Evolutionary conservation across 2,329 filamentous ascomycete species (phyloP), one percentile per base, ranked within the genome.

Genomic region (Pyrenochaeta sp.): DNA sequence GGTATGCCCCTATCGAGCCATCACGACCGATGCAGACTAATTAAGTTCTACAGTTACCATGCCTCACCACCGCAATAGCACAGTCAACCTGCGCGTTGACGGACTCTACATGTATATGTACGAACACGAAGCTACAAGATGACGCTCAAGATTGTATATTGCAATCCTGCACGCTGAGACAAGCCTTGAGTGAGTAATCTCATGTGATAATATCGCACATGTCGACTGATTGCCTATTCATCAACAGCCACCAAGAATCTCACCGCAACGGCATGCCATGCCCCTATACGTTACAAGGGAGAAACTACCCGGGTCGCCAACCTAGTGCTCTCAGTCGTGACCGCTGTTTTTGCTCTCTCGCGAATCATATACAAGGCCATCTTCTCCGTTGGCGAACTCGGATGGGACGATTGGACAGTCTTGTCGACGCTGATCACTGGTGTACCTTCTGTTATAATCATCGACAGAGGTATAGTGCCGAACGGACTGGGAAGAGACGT

Each of bases 401-500:
- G 78, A 7, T 71, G 66, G 68, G 80, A 82, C 59, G 80, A 81
- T 59, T 75, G 69, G 34, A 66, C 65, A 40, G 59, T 76, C 12
- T 22, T 74, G 30, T 24, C 64, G 19, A 58, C 64, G 28, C 36
- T 73, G 12, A 13, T 73, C 12, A 49, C 55, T 13, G 67, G 71
- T 25, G 59, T 71, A 19, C 72, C 73, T 3, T 65, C 63, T 13
- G 67, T 72, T 9, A 48, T 74, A 27, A 56, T 76, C n/a, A 71
- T 65, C 40, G 68, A 71, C 32, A 52, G 54, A 15, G 64, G 52
- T 8, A 46, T 60, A 13, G 27, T 68, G 8, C 51, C 56, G 1
- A 68, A 68, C n/a, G 84, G 84, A 1, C 71, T 85, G 7, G 83
- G 84, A 6, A 77, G 68, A 19, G 84, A 86, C 47, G 76, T 85